These are phyloP conservation scores for Pyrus pyrifolia DNA, from an alignment of 306 rosid species.

Conservation along the genomic window DNA sequence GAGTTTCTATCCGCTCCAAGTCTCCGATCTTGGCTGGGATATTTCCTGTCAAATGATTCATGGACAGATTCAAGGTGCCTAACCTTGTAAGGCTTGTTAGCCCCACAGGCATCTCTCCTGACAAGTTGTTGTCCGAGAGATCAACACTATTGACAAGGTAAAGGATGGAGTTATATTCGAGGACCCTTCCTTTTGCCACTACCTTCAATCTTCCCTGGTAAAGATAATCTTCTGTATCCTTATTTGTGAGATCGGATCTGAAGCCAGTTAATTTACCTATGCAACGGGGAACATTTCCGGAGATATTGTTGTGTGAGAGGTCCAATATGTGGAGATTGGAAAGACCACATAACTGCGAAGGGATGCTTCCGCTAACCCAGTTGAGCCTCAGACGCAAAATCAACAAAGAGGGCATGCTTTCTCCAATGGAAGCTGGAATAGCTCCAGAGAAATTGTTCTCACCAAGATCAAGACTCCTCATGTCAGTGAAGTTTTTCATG, in stretches of 20 bases:
- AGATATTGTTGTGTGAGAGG: background rate
- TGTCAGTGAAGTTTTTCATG: background rate
- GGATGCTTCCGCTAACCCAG: constrained; percentile 9
- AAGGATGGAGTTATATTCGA: background rate
- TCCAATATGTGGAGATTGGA: constrained; percentile 11
- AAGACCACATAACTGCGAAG: constrained; percentile 3
- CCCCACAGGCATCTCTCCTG: constrained; percentile 17
- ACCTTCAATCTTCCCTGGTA: constrained; percentile 1
- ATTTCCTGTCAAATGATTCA: constrained; percentile 17
- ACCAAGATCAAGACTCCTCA: constrained; percentile 12
- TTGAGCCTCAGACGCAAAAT: constrained; percentile 13
- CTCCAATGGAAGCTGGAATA: constrained; percentile 11
- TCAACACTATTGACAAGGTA: background rate
- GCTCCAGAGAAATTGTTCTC: constrained; percentile 11
- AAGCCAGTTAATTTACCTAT: constrained; percentile 9
- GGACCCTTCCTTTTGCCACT: constrained; percentile 9
- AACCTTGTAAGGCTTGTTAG: background rate
- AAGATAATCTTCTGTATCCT: background rate
- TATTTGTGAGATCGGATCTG: background rate
- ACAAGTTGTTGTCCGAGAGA: constrained; percentile 10
- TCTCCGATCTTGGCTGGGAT: constrained; percentile 20
- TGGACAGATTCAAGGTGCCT: constrained; percentile 21
- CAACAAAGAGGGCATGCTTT: constrained; percentile 1
- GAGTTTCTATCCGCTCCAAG: constrained; percentile 8
- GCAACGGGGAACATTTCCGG: constrained; percentile 4